phyloP scores from a whole-genome alignment of 768 basidiomycete species.

The Heimioporus sp. region DNA sequence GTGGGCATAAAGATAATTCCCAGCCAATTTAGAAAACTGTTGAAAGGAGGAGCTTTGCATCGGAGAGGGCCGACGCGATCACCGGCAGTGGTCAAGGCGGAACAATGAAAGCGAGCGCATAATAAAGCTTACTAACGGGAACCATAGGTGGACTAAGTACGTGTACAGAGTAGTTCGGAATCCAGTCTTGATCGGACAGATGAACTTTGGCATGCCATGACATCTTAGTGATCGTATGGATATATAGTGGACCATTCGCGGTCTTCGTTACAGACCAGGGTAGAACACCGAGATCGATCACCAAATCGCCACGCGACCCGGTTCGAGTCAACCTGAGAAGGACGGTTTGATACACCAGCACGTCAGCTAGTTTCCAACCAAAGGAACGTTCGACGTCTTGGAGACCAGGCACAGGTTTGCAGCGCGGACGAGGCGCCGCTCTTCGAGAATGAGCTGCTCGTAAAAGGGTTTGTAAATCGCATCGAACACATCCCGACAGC shows the following conservation, averaged over 20 bases:
- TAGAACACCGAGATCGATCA: slow-evolving; percentile 28
- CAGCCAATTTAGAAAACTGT: no score
- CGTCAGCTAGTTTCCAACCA: slow-evolving; percentile 54
- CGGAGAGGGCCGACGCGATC: no score
- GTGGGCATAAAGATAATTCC: no score
- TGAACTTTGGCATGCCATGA: background rate
- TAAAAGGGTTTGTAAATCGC: slow-evolving; percentile 49
- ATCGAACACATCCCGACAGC: slow-evolving; percentile 48
- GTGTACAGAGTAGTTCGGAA: slow-evolving; percentile 10
- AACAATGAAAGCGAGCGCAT: no score
- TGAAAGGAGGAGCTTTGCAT: no score
- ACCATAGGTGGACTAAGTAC: no score
- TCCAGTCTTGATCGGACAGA: slow-evolving; percentile 18
- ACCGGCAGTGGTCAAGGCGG: no score
- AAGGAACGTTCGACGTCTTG: slow-evolving; percentile 36
- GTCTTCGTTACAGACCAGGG: slow-evolving; percentile 8
- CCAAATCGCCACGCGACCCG: slow-evolving; percentile 34
- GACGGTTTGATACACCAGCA: slow-evolving; percentile 46
- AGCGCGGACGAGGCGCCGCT: slow-evolving; percentile 37
- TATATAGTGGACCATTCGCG: slow-evolving; percentile 7
- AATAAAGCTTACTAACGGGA: no score
- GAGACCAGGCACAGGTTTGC: slow-evolving; percentile 32
- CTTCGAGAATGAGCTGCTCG: slow-evolving; percentile 39
- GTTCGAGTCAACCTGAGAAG: slow-evolving; percentile 47
- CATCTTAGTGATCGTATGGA: slow-evolving; percentile 7